Evolutionary conservation across 192 early-diverging fungal genomes (phyloP).

Genomic region (Dimargaris xerosporica): DNA sequence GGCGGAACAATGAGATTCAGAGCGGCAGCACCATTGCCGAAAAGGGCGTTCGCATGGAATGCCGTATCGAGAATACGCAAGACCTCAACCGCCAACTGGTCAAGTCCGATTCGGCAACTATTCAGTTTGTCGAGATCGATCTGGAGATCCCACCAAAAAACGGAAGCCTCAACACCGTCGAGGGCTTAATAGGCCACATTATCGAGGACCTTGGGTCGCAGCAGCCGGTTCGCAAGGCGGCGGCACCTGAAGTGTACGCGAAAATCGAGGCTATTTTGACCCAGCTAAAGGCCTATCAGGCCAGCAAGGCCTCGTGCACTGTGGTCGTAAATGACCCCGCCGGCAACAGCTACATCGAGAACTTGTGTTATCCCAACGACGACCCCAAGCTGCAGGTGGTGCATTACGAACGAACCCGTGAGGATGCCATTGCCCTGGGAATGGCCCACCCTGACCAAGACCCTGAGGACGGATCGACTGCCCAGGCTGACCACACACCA

Average conservation of each 20-base stretch:
- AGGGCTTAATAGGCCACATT: slow-evolving; percentile 60
- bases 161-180: slow-evolving; percentile 80
- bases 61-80: slow-evolving; percentile 41
- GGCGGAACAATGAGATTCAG: slow-evolving; percentile 81
- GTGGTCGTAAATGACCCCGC: slow-evolving; percentile 76
- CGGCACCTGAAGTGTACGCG: slow-evolving; percentile 45
- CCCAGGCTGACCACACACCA: background rate
- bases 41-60: slow-evolving; percentile 54
- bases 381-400: slow-evolving; percentile 60
- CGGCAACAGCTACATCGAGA: slow-evolving; percentile 88
- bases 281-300: slow-evolving; percentile 39
- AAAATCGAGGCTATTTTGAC: slow-evolving; percentile 56
- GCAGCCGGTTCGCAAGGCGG: slow-evolving; percentile 65
- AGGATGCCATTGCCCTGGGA: slow-evolving; percentile 67
- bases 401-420: slow-evolving; percentile 54
- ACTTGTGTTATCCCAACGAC: slow-evolving; percentile 48
- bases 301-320: slow-evolving; percentile 47
- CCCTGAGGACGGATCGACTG: slow-evolving; percentile 18
- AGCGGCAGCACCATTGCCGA: slow-evolving; percentile 69
- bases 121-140: slow-evolving; percentile 70
- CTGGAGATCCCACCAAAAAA: slow-evolving; percentile 74
- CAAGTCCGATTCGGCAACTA: slow-evolving; percentile 64
- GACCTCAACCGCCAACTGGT: slow-evolving; percentile 88
- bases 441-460: slow-evolving; percentile 38
- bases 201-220: slow-evolving; percentile 64